A percentile compares a stretch with the other conserved stretches of the same genome.
These are phyloP conservation scores for Penicillium sp. DNA, from an alignment of 2,329 filamentous ascomycete genomes.

Conservation along the genomic window DNA sequence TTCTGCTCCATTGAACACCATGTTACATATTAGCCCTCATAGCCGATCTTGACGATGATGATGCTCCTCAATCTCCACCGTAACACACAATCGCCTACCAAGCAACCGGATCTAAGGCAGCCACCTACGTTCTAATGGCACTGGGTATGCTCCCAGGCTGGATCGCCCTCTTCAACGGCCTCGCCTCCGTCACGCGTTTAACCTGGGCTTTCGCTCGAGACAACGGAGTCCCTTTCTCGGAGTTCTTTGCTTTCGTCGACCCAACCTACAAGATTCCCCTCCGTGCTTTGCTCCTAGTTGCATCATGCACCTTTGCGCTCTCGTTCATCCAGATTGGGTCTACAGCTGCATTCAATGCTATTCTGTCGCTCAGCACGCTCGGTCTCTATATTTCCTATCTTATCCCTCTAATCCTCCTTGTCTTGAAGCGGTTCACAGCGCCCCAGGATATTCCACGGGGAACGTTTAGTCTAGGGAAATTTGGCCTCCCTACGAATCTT, in stretches of 20 bases:
- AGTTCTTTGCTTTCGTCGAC: slow-evolving; percentile 30
- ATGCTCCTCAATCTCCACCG: not conserved
- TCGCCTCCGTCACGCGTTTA: slow-evolving; percentile 41
- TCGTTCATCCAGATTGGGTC: slow-evolving; percentile 51
- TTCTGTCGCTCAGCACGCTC: slow-evolving; percentile 52
- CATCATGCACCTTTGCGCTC: not conserved
- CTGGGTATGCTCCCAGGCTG: slow-evolving; percentile 29
- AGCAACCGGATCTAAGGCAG: slow-evolving; percentile 46
- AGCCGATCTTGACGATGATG: not conserved
- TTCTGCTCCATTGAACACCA: too few species aligned
- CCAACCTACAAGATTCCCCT: slow-evolving; percentile 41
- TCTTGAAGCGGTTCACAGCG: slow-evolving; percentile 19
- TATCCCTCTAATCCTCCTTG: slow-evolving; percentile 41
- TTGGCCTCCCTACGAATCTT: slow-evolving; percentile 28
- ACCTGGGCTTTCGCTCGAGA: slow-evolving; percentile 49
- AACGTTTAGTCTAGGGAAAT: slow-evolving; percentile 29
- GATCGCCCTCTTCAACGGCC: slow-evolving; percentile 28
- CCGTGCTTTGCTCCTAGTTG: slow-evolving; percentile 33
- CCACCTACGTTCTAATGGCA: slow-evolving; percentile 3
- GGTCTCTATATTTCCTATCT: slow-evolving; percentile 54
- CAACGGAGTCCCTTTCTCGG: slow-evolving; percentile 41
- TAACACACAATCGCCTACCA: slow-evolving; percentile 48
- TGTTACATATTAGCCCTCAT: not conserved
- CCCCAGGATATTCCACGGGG: slow-evolving; percentile 24
- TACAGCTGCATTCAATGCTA: slow-evolving; percentile 52